These are phyloP conservation scores for Alternaria rosae DNA, from an alignment of 2,329 filamentous ascomycete genomes.

Conservation along the genomic window DNA sequence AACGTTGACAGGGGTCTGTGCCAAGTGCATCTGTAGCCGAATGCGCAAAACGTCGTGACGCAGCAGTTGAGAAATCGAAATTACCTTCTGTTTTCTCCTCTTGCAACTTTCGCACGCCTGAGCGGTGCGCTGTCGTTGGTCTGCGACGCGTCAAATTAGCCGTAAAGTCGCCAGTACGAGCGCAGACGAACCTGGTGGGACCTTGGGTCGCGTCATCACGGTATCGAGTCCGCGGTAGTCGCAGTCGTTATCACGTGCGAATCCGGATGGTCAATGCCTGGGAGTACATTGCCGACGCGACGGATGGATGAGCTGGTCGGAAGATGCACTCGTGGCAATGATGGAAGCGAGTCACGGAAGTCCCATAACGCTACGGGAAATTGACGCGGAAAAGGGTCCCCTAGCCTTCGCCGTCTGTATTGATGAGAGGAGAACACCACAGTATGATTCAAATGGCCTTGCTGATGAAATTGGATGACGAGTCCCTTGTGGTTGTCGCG, in stretches of 20 bases:
- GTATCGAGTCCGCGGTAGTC: conserved; percentile 11
- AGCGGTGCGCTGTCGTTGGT: conserved; percentile 69
- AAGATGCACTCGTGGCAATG: conserved; percentile 31
- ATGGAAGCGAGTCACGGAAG: conserved; percentile 20
- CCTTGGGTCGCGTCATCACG: conserved; percentile 46
- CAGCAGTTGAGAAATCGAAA: conserved; percentile 26
- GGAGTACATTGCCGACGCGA: conserved; percentile 31
- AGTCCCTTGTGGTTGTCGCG: background rate
- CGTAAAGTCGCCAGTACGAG: conserved; percentile 9
- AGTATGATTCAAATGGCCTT: conserved; percentile 1
- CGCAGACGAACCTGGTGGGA: conserved; percentile 40
- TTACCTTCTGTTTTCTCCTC: conserved; percentile 71
- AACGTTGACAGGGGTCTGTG: background rate
- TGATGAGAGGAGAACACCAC: conserved; percentile 13
- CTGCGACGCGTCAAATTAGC: conserved; percentile 62
- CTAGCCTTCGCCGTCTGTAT: conserved; percentile 1
- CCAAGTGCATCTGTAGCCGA: background rate
- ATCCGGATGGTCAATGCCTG: conserved; percentile 15
- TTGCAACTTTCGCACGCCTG: conserved; percentile 72
- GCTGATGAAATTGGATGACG: background rate
- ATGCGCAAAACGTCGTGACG: background rate
- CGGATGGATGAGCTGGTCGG: conserved; percentile 39
- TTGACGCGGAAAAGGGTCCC: conserved; percentile 8
- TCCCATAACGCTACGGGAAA: conserved; percentile 5
- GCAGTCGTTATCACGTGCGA: conserved; percentile 30